Base-by-base conservation (phyloP, 768 basidiomycete species). In the Hemileccinum rubropunctum region DNA sequence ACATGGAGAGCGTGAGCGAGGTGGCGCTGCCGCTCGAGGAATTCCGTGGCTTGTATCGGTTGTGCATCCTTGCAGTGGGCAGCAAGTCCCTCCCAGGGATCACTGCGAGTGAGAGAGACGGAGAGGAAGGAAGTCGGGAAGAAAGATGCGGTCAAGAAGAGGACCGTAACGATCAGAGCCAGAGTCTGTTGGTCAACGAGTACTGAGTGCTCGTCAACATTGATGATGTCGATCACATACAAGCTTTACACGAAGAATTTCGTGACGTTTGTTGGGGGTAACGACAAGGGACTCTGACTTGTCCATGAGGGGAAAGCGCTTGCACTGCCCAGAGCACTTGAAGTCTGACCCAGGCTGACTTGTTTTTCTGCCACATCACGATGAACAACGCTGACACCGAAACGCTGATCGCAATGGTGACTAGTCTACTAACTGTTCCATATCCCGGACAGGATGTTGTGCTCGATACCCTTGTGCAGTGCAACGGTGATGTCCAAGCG, bases 401-500 rank as follows among this genome's bases (percentile, higher is more conserved):
- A 27, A 80, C 73, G 7, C 73, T 89, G 30, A 71, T 91, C 37
- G 86, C 80, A 10, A 69, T 88, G 49, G 79, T 88, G n/a, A 68
- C 73, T 14, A 88, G 86, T 61, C 69, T 87, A 13, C 64, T 88
- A 14, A 49, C 59, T 42, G 47, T 45, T 21, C 63, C 63, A 46
- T 53, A 56, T 13, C 65, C 72, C 4, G 64, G 71, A 28, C 72
- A 75, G 37, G 66, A 69, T 18, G 57, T 63, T 7, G 73, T 89
- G 1, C 70, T 91, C 5, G 78, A 88, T 38, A 75, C 83, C 2
- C 74, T 91, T 9, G 69, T 83, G 13, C 62, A 74, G 45, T 73
- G 69, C 40, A 68, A 80, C 36, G 88, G 87, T 18, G 71, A 89
- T 57, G 77, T 77, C 20, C 65, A 80, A 47, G 67, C 64, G 14